Conservation (phyloP, 768 basidiomycete species). For the Pleurotus platypus region DNA sequence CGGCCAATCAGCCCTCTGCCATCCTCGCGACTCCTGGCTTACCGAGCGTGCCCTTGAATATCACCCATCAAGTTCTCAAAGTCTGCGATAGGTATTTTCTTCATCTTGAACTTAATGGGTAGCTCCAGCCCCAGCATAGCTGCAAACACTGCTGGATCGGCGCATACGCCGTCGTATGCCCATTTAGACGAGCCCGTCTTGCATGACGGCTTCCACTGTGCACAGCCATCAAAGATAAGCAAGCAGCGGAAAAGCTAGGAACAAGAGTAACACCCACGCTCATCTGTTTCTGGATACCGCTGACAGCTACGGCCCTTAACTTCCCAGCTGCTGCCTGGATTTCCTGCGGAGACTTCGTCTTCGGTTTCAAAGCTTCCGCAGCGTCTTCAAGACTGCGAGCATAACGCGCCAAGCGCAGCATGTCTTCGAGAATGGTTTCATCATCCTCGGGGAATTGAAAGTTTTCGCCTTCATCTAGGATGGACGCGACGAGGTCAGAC, state of each 20-base stretch:
- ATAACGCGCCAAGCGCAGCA: conserved; percentile 25
- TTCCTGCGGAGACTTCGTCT: conserved; percentile 33
- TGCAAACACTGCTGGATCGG: conserved; percentile 44
- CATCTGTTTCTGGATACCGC: conserved; percentile 54
- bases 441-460: conserved; percentile 32
- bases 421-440: conserved; percentile 15
- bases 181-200: conserved; percentile 43
- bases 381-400: conserved; percentile 25
- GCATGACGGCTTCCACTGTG: conserved; percentile 49
- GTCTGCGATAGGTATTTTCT: conserved; percentile 35
- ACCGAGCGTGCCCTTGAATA: conserved; percentile 34
- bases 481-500: conserved; percentile 22
- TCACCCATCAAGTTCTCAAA: conserved; percentile 30
- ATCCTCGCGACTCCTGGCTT: not conserved
- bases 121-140: conserved; percentile 36
- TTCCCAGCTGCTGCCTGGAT: conserved; percentile 41
- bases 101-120: conserved; percentile 46
- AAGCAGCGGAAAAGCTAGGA: not conserved
- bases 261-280: conserved; percentile 20
- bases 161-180: conserved; percentile 50
- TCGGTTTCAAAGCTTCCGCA: conserved; percentile 18
- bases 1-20: not conserved
- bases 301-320: conserved; percentile 37
- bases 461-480: conserved; percentile 32
- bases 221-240: conserved; percentile 4